Conservation (phyloP, 108 stramenopile species). For the Cyclotella kingstonii region DNA sequence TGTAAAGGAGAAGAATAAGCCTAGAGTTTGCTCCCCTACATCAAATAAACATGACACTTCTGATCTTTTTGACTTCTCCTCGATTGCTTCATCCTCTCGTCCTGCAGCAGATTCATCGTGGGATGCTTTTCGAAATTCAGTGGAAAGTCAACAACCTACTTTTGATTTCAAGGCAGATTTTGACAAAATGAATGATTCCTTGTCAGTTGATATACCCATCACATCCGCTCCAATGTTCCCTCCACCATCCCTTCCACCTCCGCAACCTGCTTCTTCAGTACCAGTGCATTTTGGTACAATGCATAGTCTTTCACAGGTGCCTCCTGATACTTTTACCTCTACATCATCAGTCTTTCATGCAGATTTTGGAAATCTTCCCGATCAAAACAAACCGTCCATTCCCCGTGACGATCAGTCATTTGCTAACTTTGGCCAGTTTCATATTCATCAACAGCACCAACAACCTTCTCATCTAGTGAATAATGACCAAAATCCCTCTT, state of each 20-base stretch:
- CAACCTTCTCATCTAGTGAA: constrained; percentile 25
- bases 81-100: constrained; percentile 37
- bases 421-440: neutral
- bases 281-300: no score
- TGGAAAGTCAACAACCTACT: constrained; percentile 13
- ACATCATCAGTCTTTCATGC: constrained; percentile 21
- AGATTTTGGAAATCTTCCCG: constrained; percentile 24
- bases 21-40: neutral
- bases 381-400: neutral
- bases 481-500: constrained; percentile 33
- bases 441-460: constrained; percentile 35
- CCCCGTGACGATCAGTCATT: neutral
- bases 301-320: no score
- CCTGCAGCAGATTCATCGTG: constrained; percentile 36
- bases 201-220: neutral
- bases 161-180: no score
- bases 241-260: neutral
- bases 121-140: constrained; percentile 68
- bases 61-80: constrained; percentile 56
- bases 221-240: neutral
- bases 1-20: constrained; percentile 18
- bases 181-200: neutral
- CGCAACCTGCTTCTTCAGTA: constrained; percentile 11
- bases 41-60: constrained; percentile 8
- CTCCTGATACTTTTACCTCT: no score